Base-by-base conservation (phyloP, 176 grass and related monocot genomes). In the Raddia distichophylla region DNA sequence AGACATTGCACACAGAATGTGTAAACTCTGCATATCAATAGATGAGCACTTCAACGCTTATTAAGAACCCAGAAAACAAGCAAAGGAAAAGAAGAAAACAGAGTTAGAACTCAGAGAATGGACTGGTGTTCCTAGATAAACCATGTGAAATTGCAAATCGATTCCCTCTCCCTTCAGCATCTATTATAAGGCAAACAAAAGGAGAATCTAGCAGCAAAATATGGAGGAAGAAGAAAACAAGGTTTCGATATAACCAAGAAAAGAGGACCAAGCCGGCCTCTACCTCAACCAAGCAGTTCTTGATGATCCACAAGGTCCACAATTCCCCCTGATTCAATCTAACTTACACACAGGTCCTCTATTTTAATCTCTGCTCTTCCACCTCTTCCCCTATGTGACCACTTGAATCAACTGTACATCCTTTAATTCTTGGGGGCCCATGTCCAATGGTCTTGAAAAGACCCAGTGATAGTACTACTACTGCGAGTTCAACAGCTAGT, bases 341-440 rank as follows among this genome's bases (percentile, higher is more conserved):
- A 80, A 66, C 42, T 73, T 27, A 62, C 56, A 76, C 78, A 76
- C 58, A 82, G 42, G 66, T 44, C 47, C 70, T 58, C 76, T 54
- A 53, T 84, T 89, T 80, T 74, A 84, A 53, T n/a, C 69, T 71
- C 64, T 81, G 71, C 1, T 3, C 18, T 10, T 17, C 20, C 16
- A 13, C 59, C 57, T 67, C 35, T 49, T 58, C 14, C 34, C 69
- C 45, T 80, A 64, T 85, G 55, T 66, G 73, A 64, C 83, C 73
- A 82, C 66, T 86, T 52, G 67, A 76, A 82, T 77, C 60, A 49
- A 82, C 67, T 82, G 88, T 86, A 52, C 79, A 77, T 59, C 22
- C 73, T 86, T 89, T 60, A 90, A 90, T 86, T 86, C 78, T 66
- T 78, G 83, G 83, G 74, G 88, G 82, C 83, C 88, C 79, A 77